Percentiles rank a stretch among this genome's conserved stretches.
Evolutionary conservation across 2,329 filamentous ascomycete species (phyloP).

Genomic region (Arthrobotrys sphaeroides): DNA sequence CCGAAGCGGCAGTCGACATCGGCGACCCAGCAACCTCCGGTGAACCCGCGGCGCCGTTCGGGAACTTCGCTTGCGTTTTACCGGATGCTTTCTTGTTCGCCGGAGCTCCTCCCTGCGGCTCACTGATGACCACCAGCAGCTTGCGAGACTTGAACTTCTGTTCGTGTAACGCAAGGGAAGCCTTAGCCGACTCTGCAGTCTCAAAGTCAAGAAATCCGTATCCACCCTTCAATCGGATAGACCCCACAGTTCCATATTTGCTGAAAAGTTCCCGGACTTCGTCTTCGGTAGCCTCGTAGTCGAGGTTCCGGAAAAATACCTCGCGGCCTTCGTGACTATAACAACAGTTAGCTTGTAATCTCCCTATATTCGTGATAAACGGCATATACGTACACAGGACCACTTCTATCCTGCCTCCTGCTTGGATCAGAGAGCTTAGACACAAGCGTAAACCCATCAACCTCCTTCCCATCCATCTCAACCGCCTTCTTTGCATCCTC

Average conservation of each 20-base stretch:
- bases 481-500: constrained; percentile 77
- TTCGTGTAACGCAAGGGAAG: constrained; percentile 75
- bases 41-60: constrained; percentile 58
- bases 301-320: constrained; percentile 77
- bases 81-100: constrained; percentile 38
- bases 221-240: constrained; percentile 76
- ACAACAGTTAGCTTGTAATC: constrained; percentile 10
- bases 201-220: constrained; percentile 82
- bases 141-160: constrained; percentile 74
- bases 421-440: constrained; percentile 86
- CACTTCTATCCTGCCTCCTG: constrained; percentile 79
- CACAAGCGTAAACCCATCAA: constrained; percentile 74
- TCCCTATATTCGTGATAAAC: not conserved
- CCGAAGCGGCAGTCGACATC: constrained; percentile 59
- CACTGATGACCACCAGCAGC: constrained; percentile 67
- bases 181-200: constrained; percentile 72
- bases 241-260: constrained; percentile 78
- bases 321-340: constrained; percentile 78
- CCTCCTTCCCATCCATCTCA: constrained; percentile 73
- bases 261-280: constrained; percentile 77
- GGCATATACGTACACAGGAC: constrained; percentile 68
- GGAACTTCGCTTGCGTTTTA: constrained; percentile 63
- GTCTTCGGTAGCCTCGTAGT: constrained; percentile 70
- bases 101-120: constrained; percentile 62
- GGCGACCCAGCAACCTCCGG: constrained; percentile 56